phyloP scores from a whole-genome alignment of 352 stramenopile genomes.

The Blastocystis sp. region DNA sequence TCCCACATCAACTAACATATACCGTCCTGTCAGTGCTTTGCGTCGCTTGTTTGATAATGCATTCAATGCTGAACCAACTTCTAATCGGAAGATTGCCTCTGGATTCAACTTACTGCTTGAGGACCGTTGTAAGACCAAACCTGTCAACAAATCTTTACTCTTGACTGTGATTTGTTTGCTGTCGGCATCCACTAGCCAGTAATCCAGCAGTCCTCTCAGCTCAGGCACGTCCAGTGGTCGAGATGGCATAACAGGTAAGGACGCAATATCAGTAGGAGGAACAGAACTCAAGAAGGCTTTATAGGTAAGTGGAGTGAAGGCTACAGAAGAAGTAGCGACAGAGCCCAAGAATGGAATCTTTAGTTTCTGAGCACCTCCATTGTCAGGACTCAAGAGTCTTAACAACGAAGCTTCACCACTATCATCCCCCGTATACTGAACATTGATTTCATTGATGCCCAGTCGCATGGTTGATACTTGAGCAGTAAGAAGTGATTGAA shows the following conservation, averaged over 20 bases:
- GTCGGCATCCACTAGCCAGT: constrained; percentile 26
- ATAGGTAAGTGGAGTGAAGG: not conserved
- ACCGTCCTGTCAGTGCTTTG: constrained; percentile 5
- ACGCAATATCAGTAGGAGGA: not conserved
- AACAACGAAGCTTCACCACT: not conserved
- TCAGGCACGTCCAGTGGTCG: not conserved
- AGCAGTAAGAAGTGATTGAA: not conserved
- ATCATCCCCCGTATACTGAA: not conserved
- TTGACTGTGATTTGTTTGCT: constrained; percentile 37
- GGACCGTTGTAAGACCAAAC: not conserved
- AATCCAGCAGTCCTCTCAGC: constrained; percentile 2
- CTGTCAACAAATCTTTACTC: not conserved
- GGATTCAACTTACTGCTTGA: not conserved
- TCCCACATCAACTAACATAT: constrained; percentile 6
- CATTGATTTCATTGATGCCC: not conserved
- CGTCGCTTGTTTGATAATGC: constrained; percentile 11
- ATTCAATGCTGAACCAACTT: not conserved
- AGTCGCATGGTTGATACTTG: not conserved
- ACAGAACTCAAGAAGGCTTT: not conserved
- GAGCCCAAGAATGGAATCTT: not conserved
- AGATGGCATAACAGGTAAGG: too few relatives aligned
- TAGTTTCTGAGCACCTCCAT: not conserved
- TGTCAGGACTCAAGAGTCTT: not conserved
- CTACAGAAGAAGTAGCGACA: not conserved
- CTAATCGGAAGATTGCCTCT: not conserved